A percentile compares a stretch with the other conserved stretches of the same genome.
phyloP scores from a whole-genome alignment of 352 stramenopile genomes.

The Pilasporangium apinafurcum region DNA sequence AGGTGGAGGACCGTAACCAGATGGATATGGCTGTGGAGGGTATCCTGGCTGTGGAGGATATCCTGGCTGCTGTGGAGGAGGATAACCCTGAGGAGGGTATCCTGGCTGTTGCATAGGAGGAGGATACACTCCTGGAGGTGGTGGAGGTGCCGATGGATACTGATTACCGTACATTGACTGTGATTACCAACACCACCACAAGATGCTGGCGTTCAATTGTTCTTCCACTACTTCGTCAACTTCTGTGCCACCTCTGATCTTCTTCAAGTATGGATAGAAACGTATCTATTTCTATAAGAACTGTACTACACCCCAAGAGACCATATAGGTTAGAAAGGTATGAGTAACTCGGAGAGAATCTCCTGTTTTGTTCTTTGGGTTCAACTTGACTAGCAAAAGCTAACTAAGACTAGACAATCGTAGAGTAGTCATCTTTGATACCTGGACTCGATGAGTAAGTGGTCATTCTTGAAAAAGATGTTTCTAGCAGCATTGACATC shows the following conservation, averaged over 20 bases:
- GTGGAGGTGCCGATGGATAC: conserved; percentile 10
- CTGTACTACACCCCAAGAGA: background rate
- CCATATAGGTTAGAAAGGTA: no score
- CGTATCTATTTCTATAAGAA: background rate
- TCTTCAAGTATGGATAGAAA: background rate
- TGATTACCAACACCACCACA: background rate
- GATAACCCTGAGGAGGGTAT: conserved; percentile 15
- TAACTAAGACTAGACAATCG: no score
- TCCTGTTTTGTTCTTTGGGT: no score
- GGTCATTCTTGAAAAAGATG: no score
- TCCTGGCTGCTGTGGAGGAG: conserved; percentile 9
- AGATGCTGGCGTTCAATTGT: no score
- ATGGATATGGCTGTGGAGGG: conserved; percentile 17
- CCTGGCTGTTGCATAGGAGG: no score
- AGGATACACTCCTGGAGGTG: conserved; percentile 8
- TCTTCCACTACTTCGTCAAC: no score
- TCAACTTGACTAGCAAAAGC: no score
- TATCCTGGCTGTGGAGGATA: conserved; percentile 32
- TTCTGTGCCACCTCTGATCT: background rate
- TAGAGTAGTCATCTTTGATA: no score
- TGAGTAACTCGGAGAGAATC: no score
- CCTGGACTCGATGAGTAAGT: no score
- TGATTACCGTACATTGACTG: conserved; percentile 14
- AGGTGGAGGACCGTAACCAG: conserved; percentile 22
- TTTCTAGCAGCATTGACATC: no score